These are phyloP conservation scores for Naganishia vishniacii DNA, from an alignment of 768 basidiomycete genomes.

Conservation along the genomic window DNA sequence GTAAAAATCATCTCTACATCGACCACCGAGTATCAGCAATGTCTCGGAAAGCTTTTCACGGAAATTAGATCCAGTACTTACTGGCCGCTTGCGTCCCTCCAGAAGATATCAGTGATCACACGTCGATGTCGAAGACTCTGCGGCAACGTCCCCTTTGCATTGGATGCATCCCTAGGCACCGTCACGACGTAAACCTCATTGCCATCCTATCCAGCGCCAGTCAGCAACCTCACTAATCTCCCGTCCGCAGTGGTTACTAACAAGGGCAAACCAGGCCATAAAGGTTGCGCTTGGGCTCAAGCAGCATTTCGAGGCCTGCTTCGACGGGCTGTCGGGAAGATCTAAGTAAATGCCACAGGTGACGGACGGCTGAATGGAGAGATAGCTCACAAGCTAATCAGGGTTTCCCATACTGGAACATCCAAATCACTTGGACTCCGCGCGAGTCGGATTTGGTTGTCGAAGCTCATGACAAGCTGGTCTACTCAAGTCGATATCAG, in stretches of 20 bases:
- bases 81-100: background rate
- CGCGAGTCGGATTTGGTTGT: background rate
- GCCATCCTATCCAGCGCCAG: background rate
- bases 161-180: background rate
- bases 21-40: background rate
- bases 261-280: constrained; percentile 2
- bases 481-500: no score
- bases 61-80: no score
- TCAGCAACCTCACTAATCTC: no score
- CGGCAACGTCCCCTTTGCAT: background rate
- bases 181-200: constrained; percentile 1
- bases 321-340: background rate
- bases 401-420: background rate
- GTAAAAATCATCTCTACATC: constrained; percentile 2
- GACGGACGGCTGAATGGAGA: background rate
- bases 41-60: no score
- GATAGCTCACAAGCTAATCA: background rate
- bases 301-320: constrained; percentile 9
- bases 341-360: background rate
- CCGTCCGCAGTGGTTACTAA: background rate
- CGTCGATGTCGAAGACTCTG: constrained; percentile 10
- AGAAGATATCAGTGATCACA: background rate
- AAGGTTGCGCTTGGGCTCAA: constrained; percentile 10
- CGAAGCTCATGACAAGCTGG: constrained; percentile 4
- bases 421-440: constrained; percentile 1